phyloP scores from a whole-genome alignment of 2,329 filamentous ascomycete species.

The Fusarium sp. region DNA sequence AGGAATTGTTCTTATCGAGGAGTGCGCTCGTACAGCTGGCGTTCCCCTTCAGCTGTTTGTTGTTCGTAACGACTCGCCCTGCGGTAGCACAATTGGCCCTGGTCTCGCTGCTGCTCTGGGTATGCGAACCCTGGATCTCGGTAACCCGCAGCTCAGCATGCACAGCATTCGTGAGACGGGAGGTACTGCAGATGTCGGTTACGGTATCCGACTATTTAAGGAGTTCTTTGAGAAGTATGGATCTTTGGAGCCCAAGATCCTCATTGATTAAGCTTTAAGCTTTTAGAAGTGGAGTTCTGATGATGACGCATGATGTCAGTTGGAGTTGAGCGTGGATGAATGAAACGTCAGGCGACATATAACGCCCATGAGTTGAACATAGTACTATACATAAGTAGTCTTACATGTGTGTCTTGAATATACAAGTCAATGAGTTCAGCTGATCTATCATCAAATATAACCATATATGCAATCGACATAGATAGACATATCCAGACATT shows the following conservation, averaged over 20 bases:
- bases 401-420: constrained; percentile 6
- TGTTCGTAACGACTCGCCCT: constrained; percentile 93
- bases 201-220: constrained; percentile 86
- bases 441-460: constrained; percentile 2
- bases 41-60: constrained; percentile 97
- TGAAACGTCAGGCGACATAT: not conserved
- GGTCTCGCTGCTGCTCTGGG: constrained; percentile 91
- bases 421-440: constrained; percentile 8
- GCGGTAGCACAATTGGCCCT: constrained; percentile 97
- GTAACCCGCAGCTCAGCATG: constrained; percentile 96
- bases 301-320: not conserved
- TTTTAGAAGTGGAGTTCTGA: constrained; percentile 11
- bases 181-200: constrained; percentile 86
- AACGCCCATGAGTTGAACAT: not conserved
- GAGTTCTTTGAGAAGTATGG: constrained; percentile 89
- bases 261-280: constrained; percentile 74
- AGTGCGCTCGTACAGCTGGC: constrained; percentile 77
- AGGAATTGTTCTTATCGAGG: constrained; percentile 91
- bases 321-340: constrained; percentile 24
- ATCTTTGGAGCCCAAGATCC: constrained; percentile 82
- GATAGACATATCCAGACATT: constrained; percentile 41
- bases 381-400: constrained; percentile 3
- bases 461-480: not conserved
- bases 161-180: constrained; percentile 96
- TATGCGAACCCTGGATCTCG: constrained; percentile 88